phyloP scores from a whole-genome alignment of 2,329 filamentous ascomycete genomes.

The Ascochyta koolunga region DNA sequence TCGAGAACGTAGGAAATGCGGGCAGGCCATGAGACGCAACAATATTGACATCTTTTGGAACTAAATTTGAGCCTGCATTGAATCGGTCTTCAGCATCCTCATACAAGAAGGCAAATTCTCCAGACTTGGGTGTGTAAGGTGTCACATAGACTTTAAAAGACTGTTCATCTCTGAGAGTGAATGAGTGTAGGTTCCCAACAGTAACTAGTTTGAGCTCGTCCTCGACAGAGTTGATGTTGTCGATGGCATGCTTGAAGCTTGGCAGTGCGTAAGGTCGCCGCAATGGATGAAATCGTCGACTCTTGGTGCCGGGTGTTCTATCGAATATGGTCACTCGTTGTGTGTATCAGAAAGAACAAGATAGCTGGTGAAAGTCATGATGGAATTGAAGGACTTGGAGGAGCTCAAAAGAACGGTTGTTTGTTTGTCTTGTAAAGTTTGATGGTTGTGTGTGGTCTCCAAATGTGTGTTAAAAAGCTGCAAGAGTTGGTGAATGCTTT shows the following conservation, averaged over 20 bases:
- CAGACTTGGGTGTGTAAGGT: conserved; percentile 51
- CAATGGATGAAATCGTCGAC: conserved; percentile 61
- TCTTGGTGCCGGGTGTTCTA: conserved; percentile 33
- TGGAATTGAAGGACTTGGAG: neutral
- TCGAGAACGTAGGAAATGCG: neutral
- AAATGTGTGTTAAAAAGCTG: too few relatives aligned
- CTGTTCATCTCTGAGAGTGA: conserved; percentile 55
- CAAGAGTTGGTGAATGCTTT: too few relatives aligned
- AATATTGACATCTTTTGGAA: conserved; percentile 56
- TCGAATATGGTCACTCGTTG: conserved; percentile 10
- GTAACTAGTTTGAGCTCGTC: conserved; percentile 65
- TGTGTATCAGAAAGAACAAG: conserved; percentile 51
- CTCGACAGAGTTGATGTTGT: conserved; percentile 53
- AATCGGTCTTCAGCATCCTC: conserved; percentile 16
- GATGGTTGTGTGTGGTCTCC: too few relatives aligned
- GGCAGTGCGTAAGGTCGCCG: conserved; percentile 60
- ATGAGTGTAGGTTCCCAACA: conserved; percentile 60
- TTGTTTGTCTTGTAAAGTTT: neutral
- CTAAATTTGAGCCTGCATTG: neutral
- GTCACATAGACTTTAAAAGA: conserved; percentile 57
- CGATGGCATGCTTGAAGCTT: conserved; percentile 54
- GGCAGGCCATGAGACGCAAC: conserved; percentile 67
- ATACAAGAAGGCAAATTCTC: conserved; percentile 19
- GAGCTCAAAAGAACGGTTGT: neutral
- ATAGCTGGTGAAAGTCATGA: conserved; percentile 14